Evolutionary conservation across 2,329 filamentous ascomycete genomes (phyloP).

Genomic region (Calonectria montana): DNA sequence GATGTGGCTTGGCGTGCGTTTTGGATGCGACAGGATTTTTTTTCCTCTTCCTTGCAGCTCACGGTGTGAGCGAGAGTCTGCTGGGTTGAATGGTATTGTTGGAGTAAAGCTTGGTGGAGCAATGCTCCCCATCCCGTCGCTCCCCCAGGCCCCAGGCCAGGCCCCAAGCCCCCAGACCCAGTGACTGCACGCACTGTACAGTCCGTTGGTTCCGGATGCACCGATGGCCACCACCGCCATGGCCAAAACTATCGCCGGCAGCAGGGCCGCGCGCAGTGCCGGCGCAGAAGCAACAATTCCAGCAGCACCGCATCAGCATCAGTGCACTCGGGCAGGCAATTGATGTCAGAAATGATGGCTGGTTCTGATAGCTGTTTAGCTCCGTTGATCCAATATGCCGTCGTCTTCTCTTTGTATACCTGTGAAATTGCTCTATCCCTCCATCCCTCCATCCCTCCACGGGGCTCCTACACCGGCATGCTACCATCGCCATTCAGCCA

Average conservation of each 20-base stretch:
- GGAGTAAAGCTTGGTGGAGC: not conserved
- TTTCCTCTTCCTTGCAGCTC: not conserved
- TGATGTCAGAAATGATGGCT: not conserved
- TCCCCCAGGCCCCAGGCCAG: not conserved
- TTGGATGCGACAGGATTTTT: slow-evolving; percentile 7
- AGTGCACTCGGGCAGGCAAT: not conserved
- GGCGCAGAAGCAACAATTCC: slow-evolving; percentile 12
- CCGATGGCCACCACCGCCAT: slow-evolving; percentile 13
- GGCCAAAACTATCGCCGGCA: not conserved
- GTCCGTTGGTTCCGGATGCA: slow-evolving; percentile 10
- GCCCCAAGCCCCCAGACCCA: not conserved
- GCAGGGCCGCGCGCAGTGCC: slow-evolving; percentile 11
- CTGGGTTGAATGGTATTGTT: not conserved
- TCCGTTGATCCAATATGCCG: not conserved
- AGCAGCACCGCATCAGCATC: not conserved
- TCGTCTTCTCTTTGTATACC: too few species aligned
- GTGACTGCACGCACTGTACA: not conserved
- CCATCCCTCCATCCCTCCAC: not conserved
- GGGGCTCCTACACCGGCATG: not conserved
- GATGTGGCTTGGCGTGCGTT: not conserved
- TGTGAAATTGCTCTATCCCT: not conserved
- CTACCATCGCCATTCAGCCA: not conserved
- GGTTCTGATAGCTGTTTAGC: not conserved
- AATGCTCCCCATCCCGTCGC: not conserved
- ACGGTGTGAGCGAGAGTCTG: slow-evolving; percentile 2